phyloP scores from a whole-genome alignment of 179 eudicot genomes.

The Silene vulgaris region DNA sequence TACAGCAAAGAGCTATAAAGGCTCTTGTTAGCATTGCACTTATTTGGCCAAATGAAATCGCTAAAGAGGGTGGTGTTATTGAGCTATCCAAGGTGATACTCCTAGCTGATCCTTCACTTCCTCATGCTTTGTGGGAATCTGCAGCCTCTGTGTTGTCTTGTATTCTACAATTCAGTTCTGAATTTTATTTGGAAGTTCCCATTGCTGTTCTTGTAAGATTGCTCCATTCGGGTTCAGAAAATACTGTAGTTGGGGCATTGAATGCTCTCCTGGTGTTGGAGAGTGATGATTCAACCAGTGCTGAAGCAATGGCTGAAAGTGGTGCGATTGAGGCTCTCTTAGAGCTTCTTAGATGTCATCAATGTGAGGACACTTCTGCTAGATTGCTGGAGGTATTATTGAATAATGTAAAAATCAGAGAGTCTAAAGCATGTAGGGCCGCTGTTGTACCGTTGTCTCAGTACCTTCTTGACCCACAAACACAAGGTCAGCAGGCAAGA shows the following conservation, averaged over 20 bases:
- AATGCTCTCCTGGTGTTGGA: conserved; percentile 94
- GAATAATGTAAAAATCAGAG: conserved; percentile 89
- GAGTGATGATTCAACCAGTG: conserved; percentile 87
- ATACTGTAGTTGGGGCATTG: conserved; percentile 75
- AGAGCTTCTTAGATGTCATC: conserved; percentile 88
- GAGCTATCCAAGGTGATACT: conserved; percentile 89
- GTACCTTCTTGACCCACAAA: conserved; percentile 94
- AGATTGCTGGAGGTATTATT: conserved; percentile 87
- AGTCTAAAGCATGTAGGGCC: conserved; percentile 69
- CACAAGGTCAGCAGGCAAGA: conserved; percentile 95
- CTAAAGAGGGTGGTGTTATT: conserved; percentile 92
- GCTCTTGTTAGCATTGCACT: conserved; percentile 76
- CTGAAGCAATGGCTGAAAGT: conserved; percentile 96
- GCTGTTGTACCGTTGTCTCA: conserved; percentile 89
- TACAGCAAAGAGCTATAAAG: conserved; percentile 88
- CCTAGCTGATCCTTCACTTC: conserved; percentile 80
- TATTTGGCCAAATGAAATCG: conserved; percentile 92
- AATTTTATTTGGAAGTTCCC: conserved; percentile 92
- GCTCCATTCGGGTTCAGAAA: conserved; percentile 83
- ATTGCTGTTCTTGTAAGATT: conserved; percentile 84
- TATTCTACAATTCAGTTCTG: conserved; percentile 91
- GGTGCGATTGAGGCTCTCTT: conserved; percentile 96
- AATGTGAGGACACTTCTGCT: conserved; percentile 88
- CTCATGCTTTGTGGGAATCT: conserved; percentile 92
- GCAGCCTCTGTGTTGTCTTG: conserved; percentile 83